Evolutionary conservation across 2,329 filamentous ascomycete species (phyloP), one percentile per base, ranked within the genome.

Genomic region (Aspergillus niger): DNA sequence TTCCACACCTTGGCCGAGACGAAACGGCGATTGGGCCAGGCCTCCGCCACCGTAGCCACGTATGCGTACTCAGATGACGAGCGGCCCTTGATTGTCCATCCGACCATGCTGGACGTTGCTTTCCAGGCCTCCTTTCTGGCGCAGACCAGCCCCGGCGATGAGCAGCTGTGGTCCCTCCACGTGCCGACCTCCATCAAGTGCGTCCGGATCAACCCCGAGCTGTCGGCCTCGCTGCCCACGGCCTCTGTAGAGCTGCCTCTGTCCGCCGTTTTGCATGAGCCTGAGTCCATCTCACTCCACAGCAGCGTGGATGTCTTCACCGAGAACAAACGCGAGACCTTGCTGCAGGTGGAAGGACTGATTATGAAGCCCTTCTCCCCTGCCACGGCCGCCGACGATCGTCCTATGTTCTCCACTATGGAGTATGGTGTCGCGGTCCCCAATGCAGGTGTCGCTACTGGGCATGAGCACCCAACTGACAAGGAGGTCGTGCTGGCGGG

Each of bases 121-220:
- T 54, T 59, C 26, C 57, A 59, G 41, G 41, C 36, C 20, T 26
- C 38, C 32, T 44, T 58, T 26, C 28, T 44, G 26, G 56, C 56
- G n/a, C 47, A 47, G 26, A 47, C 48, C 15, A 17, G 22, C 24
- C 56, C 56, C 30, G 56, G 49, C 20, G 56, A 58, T 20, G 49
- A 28, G 32, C 49, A 39, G 17, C 50, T 58, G 22, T 53, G 56
- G 49, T 53, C 56, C 17, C 50, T 53, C 24, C 49, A 53, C 38
- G 56, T 58, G 32, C 56, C 56, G 28, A 58, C 56, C 5, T 26
- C 44, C 22, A 57, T 57, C 36, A 13, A 15, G 26, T 8, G 17
- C n/a, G 30, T 57, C 20, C 24, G 17, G 2, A 26, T 57, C 17
- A 52, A 57, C 47, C 55, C 55, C 7, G 43, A 47, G 43, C 43